Conservation (phyloP, 306 rosid genomes). For the Sphenostylis stenocarpa region DNA sequence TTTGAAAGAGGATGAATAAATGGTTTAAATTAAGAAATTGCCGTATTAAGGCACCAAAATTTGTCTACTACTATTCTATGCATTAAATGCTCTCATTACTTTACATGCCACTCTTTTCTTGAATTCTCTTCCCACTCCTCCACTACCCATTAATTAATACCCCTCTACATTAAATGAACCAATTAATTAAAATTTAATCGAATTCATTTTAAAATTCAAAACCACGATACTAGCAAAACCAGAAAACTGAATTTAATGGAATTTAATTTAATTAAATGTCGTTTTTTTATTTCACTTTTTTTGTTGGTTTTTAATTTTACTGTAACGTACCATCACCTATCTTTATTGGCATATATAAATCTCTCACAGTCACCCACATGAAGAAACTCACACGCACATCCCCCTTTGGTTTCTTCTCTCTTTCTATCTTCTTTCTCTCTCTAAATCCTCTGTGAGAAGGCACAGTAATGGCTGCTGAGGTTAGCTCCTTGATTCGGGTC, state of each 20-base stretch:
- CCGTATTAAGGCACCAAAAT: conserved; percentile 30
- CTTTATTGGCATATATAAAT: conserved; percentile 46
- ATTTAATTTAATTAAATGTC: conserved; percentile 21
- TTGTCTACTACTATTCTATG: conserved; percentile 42
- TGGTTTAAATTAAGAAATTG: conserved; percentile 20
- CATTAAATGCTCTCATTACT: conserved; percentile 71
- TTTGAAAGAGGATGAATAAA: conserved; percentile 4
- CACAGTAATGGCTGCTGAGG: conserved; percentile 79
- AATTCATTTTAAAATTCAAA: conserved; percentile 35
- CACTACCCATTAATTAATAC: conserved; percentile 62
- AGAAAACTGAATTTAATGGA: conserved; percentile 24
- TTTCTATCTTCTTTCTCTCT: conserved; percentile 20
- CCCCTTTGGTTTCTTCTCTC: background rate
- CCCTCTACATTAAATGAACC: conserved; percentile 50
- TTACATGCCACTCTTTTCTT: conserved; percentile 59
- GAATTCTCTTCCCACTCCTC: conserved; percentile 63
- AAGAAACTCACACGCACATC: conserved; percentile 18
- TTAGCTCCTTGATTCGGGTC: conserved; percentile 68
- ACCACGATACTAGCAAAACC: conserved; percentile 26
- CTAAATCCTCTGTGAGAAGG: background rate
- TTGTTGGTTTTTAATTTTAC: background rate
- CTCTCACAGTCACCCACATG: conserved; percentile 45
- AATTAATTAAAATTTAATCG: conserved; percentile 37
- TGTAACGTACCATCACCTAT: conserved; percentile 41
- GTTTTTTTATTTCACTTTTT: background rate